Evolutionary conservation across 441 rosid genomes (phyloP).

Genomic region (Pelargonium fulgidum): DNA sequence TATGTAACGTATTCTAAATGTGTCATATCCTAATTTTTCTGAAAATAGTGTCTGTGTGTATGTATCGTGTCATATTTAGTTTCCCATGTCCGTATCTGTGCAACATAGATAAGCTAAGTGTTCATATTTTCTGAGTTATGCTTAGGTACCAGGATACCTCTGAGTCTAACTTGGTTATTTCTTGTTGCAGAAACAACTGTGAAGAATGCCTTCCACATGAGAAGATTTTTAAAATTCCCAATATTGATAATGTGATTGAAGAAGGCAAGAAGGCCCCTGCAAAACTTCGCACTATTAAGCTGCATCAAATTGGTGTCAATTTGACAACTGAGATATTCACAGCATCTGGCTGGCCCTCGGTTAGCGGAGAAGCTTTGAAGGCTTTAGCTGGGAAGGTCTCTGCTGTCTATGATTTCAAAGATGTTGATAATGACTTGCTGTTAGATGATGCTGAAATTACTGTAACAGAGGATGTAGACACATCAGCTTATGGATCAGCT

Average conservation of each 20-base stretch:
- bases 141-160: no score
- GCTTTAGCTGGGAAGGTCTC: conserved; percentile 72
- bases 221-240: conserved; percentile 57
- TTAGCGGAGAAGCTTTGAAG: conserved; percentile 73
- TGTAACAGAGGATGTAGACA: conserved; percentile 29
- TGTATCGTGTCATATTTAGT: no score
- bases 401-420: conserved; percentile 46
- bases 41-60: no score
- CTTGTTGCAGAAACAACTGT: conserved; percentile 42
- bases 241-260: conserved; percentile 70
- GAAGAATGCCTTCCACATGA: conserved; percentile 41
- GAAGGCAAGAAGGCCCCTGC: conserved; percentile 74
- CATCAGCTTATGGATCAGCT: conserved; percentile 54
- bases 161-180: conserved; percentile 19
- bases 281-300: conserved; percentile 56
- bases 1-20: background rate
- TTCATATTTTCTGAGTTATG: no score
- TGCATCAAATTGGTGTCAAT: conserved; percentile 41
- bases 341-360: conserved; percentile 78
- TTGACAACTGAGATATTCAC: conserved; percentile 70
- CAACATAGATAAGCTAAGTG: no score
- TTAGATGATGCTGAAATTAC: conserved; percentile 28
- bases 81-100: no score
- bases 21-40: no score
- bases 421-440: conserved; percentile 30